Evolutionary conservation across 2,329 filamentous ascomycete species (phyloP), one percentile per base, ranked within the genome.

Genomic region (Aspergillus pseudoglaucus): DNA sequence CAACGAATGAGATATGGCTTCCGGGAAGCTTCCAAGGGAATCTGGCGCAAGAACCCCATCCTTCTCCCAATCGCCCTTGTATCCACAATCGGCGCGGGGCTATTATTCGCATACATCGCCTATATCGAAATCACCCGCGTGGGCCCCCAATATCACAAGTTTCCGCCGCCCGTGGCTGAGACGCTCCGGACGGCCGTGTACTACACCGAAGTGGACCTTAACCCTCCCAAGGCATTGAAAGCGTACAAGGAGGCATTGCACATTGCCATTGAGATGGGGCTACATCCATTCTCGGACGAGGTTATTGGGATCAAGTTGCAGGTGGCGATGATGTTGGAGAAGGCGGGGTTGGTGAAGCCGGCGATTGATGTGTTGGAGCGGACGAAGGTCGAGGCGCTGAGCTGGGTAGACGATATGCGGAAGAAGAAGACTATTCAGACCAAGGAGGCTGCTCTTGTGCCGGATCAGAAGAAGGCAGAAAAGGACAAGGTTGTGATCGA

Each of bases 211-310:
- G 80, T 85, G 54, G 76, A 81, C 35, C 78, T 86, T 4, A 85
- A 95, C 50, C 82, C 88, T 2, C 79, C 85, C 49, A 78, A 86
- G 47, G 90, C 91, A 1, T 75, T 94, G 50, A 86, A 88, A 57
- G 88, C 88, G 66, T 97, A 95, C 66, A 84, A 84, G 59, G 79
- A 86, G 55, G 90, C 90, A 3, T 75, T 97, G 48, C 76, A 83
- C 53, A 77, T 85, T 45, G 89, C 89, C 48, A 74, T 83, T 44
- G 83, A 88, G 60, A 63, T 86, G 44, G 82, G 83, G 0, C 81
- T 98, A 73, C 89, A 97, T 62, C 88, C 88, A 0, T 94, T 90
- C 64, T 90, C 87, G 3, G 87, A 96, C 58, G 90, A 96, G 65
- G 84, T 96, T 30, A 77, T 96, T 57, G 93, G 93, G 7, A 83